phyloP scores from a whole-genome alignment of 148 eudicot species.

The Amaranthus cruentus region DNA sequence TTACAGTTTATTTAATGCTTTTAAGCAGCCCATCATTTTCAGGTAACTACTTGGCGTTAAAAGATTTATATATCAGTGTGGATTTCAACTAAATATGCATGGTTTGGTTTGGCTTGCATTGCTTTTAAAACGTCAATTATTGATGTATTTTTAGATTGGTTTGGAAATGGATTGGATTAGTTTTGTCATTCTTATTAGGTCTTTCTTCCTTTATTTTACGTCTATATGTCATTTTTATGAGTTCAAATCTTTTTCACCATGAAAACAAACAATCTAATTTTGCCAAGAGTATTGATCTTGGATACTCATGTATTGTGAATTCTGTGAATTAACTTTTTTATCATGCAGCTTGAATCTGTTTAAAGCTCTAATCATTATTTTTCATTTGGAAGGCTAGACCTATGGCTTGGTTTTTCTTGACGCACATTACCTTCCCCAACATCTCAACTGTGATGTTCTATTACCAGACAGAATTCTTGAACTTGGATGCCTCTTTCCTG shows the following conservation, averaged over 20 bases:
- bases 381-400: slow-evolving; percentile 64
- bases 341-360: slow-evolving; percentile 1
- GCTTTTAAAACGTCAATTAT: background rate
- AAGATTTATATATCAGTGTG: background rate
- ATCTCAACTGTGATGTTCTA: slow-evolving; percentile 89
- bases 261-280: background rate
- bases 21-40: slow-evolving; percentile 75
- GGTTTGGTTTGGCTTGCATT: background rate
- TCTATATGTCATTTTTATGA: background rate
- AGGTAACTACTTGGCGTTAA: slow-evolving; percentile 42
- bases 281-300: background rate
- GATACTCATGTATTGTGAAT: background rate
- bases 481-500: slow-evolving; percentile 82
- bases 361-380: slow-evolving; percentile 25
- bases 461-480: slow-evolving; percentile 78
- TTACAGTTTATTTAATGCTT: slow-evolving; percentile 61
- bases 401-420: slow-evolving; percentile 96
- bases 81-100: background rate
- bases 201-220: background rate
- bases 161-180: background rate
- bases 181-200: background rate
- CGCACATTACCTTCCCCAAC: slow-evolving; percentile 77
- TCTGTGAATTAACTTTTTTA: background rate
- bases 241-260: too few species aligned
- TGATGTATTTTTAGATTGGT: slow-evolving; percentile 2